A percentile compares a stretch with the other conserved stretches of the same genome.
Conservation (phyloP, 371 early-diverging fungal genomes). For the Rhizomucor pusillus region DNA sequence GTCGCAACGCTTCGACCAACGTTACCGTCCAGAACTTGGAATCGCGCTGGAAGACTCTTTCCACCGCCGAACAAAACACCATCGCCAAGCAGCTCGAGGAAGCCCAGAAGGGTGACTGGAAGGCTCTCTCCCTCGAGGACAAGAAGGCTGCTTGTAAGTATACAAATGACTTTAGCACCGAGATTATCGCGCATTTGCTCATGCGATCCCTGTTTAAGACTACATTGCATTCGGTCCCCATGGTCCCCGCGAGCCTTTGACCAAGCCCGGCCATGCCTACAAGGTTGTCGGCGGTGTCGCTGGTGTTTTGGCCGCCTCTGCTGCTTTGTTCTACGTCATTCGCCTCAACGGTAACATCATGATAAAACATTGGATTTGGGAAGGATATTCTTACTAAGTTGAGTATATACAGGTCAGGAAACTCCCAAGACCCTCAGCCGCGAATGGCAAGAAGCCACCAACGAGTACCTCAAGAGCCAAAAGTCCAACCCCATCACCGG, state of each 20-base stretch:
- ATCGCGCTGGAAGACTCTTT: slow-evolving; percentile 82
- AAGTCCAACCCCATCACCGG: slow-evolving; percentile 92
- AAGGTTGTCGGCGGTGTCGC: slow-evolving; percentile 75
- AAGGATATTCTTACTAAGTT: slow-evolving; percentile 4
- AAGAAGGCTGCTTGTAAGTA: slow-evolving; percentile 90
- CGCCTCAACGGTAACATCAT: slow-evolving; percentile 60
- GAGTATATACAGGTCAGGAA: slow-evolving; percentile 44
- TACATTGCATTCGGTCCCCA: slow-evolving; percentile 95
- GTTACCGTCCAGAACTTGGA: slow-evolving; percentile 72
- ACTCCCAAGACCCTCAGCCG: slow-evolving; percentile 75
- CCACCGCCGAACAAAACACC: slow-evolving; percentile 81
- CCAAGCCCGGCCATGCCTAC: slow-evolving; percentile 68
- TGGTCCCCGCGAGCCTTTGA: slow-evolving; percentile 83
- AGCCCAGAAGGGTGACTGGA: slow-evolving; percentile 94
- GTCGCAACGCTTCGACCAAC: slow-evolving; percentile 44
- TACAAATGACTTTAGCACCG: background rate
- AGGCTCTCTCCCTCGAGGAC: slow-evolving; percentile 83
- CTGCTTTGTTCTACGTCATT: slow-evolving; percentile 68
- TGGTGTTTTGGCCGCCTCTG: slow-evolving; percentile 56
- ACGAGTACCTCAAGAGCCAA: slow-evolving; percentile 76
- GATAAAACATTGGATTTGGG: background rate
- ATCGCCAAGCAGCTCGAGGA: slow-evolving; percentile 80
- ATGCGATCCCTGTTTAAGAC: slow-evolving; percentile 31
- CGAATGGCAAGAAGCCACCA: slow-evolving; percentile 94
- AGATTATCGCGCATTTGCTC: background rate